Evolutionary conservation across 2,329 filamentous ascomycete genomes (phyloP).

Genomic region (Colletotrichum theobromicola): DNA sequence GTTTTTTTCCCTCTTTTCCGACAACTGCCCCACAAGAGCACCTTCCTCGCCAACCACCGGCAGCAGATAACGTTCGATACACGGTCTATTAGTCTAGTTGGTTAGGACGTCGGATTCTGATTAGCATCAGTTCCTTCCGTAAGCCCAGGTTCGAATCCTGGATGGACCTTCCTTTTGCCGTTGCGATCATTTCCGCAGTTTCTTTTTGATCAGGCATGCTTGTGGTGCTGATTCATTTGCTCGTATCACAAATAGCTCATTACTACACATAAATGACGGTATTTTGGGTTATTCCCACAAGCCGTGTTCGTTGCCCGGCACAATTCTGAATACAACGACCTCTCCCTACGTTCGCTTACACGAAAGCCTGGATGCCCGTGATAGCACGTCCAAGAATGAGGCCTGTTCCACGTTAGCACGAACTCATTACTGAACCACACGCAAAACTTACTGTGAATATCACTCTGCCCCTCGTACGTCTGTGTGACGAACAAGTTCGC

Average conservation of each 20-base stretch:
- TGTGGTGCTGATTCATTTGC: not conserved
- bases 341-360: conserved; percentile 42
- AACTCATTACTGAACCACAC: not conserved
- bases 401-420: conserved; percentile 49
- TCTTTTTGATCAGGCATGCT: not conserved
- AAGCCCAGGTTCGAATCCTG: conserved; percentile 22
- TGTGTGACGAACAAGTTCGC: conserved; percentile 97
- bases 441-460: conserved; percentile 83
- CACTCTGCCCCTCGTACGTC: conserved; percentile 97
- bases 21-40: not conserved
- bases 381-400: conserved; percentile 73
- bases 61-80: not conserved
- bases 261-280: not conserved
- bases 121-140: conserved; percentile 3
- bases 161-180: conserved; percentile 15
- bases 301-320: not conserved
- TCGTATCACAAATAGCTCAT: not conserved
- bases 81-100: conserved; percentile 23
- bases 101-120: conserved; percentile 23
- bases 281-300: not conserved
- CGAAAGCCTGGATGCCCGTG: conserved; percentile 81
- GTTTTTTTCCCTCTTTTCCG: no score
- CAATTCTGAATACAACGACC: not conserved
- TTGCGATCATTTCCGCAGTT: no score
- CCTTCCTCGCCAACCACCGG: not conserved